phyloP scores from a whole-genome alignment of 257 asterid genomes.

The Osmanthus fragrans region DNA sequence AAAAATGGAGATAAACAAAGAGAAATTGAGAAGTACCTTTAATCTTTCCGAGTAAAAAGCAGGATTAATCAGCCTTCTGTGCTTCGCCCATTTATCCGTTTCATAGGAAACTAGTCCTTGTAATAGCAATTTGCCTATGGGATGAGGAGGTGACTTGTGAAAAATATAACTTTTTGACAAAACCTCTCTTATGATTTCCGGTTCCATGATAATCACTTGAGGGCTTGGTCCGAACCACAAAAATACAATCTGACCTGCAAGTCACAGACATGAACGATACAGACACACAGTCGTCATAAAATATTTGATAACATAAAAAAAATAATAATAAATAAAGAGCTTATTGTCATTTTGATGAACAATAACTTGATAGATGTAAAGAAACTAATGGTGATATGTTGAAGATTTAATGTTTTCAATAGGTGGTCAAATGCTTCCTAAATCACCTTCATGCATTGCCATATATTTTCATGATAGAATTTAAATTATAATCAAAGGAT shows the following conservation, averaged over 20 bases:
- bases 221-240: slow-evolving; percentile 53
- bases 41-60: slow-evolving; percentile 53
- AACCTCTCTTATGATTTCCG: slow-evolving; percentile 41
- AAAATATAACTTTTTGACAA: slow-evolving; percentile 39
- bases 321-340: neutral
- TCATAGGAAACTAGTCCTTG: slow-evolving; percentile 44
- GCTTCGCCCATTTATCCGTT: slow-evolving; percentile 60
- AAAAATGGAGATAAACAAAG: neutral
- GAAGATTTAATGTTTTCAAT: too few relatives aligned
- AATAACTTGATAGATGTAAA: neutral
- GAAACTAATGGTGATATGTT: neutral
- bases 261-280: neutral
- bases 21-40: slow-evolving; percentile 29
- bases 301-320: neutral
- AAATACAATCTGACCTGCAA: slow-evolving; percentile 45
- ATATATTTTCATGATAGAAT: too few relatives aligned
- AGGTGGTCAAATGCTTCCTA: too few relatives aligned
- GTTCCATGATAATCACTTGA: slow-evolving; percentile 37
- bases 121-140: slow-evolving; percentile 29
- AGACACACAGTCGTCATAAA: neutral
- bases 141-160: slow-evolving; percentile 36
- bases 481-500: too few relatives aligned
- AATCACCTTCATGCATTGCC: too few relatives aligned
- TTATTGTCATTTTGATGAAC: neutral
- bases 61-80: slow-evolving; percentile 50